A percentile compares a stretch with the other conserved stretches of the same genome.
These are phyloP conservation scores for Penicillium goetzii DNA, from an alignment of 495 filamentous ascomycete species.

Conservation along the genomic window DNA sequence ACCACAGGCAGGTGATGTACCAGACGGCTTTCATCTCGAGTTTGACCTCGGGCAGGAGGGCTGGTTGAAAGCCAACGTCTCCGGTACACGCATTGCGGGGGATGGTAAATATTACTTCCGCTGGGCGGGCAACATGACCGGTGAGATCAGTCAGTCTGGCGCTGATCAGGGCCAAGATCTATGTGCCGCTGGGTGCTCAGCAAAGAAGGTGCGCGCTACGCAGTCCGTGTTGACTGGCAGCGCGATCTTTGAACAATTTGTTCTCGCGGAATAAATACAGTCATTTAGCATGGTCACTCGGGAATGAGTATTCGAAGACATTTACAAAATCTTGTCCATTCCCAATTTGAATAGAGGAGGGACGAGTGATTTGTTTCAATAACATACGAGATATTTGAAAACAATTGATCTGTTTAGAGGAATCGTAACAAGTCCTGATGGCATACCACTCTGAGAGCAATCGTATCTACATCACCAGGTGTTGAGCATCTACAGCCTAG, in stretches of 20 bases:
- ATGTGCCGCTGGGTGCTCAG: too few species aligned
- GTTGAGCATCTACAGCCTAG: not conserved
- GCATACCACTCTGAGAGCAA: not conserved
- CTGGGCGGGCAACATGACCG: conserved; percentile 32
- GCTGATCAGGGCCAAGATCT: not conserved
- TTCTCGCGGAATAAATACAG: not conserved
- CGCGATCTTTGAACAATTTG: conserved; percentile 33
- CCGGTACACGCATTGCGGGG: conserved; percentile 17
- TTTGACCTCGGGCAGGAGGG: conserved; percentile 14
- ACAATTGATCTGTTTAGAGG: too few species aligned
- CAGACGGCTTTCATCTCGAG: conserved; percentile 26
- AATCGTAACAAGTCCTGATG: too few species aligned
- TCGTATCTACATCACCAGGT: not conserved
- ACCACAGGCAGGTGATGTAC: conserved; percentile 23
- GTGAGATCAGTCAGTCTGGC: conserved; percentile 20
- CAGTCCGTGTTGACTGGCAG: conserved; percentile 17
- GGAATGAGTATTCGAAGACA: not conserved
- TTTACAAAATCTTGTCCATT: not conserved
- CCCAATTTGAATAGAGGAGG: not conserved
- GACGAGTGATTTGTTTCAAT: not conserved
- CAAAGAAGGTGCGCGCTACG: not conserved
- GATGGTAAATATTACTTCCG: conserved; percentile 31
- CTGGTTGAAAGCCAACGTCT: conserved; percentile 28
- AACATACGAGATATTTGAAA: too few species aligned
- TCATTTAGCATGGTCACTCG: not conserved